Evolutionary conservation across 768 basidiomycete species (phyloP).

Genomic region (Xanthoconium stramineum): DNA sequence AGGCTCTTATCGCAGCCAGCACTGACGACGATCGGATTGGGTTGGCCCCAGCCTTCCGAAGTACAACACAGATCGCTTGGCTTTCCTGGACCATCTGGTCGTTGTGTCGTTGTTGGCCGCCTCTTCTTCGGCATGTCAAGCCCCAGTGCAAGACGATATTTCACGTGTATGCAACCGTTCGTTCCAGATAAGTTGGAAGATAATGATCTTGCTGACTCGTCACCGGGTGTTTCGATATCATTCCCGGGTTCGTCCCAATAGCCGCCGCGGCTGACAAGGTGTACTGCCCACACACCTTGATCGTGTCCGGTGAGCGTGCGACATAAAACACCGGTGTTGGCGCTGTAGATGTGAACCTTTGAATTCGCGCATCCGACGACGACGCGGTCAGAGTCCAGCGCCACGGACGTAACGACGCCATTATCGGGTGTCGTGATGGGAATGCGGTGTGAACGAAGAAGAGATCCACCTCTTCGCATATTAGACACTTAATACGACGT

Average conservation of each 20-base stretch:
- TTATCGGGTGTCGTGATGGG: conserved; percentile 40
- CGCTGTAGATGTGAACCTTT: conserved; percentile 83
- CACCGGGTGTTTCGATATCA: conserved; percentile 1
- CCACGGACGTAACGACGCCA: conserved; percentile 83
- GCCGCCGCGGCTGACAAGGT: conserved; percentile 71
- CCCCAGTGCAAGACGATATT: conserved; percentile 51
- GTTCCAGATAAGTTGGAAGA: conserved; percentile 8
- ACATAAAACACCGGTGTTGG: conserved; percentile 68
- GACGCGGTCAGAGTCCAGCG: conserved; percentile 79
- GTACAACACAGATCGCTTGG: conserved; percentile 58
- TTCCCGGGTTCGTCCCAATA: conserved; percentile 28
- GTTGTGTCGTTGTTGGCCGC: conserved; percentile 19
- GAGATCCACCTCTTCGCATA: conserved; percentile 72
- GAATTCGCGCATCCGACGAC: conserved; percentile 86
- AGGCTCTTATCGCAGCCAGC: conserved; percentile 92
- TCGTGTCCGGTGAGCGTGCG: conserved; percentile 83
- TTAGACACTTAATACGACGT: conserved; percentile 55
- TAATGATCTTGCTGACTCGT: conserved; percentile 2
- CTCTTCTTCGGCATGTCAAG: conserved; percentile 31
- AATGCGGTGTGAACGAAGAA: conserved; percentile 65
- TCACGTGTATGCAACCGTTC: conserved; percentile 25
- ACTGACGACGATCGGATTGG: conserved; percentile 77
- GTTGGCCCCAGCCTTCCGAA: conserved; percentile 88
- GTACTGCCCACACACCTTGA: conserved; percentile 89
- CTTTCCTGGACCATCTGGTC: conserved; percentile 26